Base-by-base conservation (phyloP, 306 rosid species). In the Nissolia schottii region DNA sequence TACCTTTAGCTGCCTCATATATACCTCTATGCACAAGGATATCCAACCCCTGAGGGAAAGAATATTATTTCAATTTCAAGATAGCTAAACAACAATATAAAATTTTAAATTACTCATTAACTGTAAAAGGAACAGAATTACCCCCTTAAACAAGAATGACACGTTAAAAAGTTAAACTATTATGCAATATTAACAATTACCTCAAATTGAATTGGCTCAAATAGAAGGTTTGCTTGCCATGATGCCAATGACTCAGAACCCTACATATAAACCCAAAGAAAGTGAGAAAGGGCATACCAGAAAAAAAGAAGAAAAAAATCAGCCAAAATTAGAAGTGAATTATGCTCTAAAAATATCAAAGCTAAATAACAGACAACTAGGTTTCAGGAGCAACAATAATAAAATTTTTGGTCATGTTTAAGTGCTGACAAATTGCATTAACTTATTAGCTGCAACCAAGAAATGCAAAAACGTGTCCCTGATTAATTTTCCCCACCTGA, bases 171-270 rank as follows among this genome's bases (percentile, higher is more conserved):
- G 7, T 49, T 11, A 51, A 45, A 32, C 10, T 0, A 53, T 8
- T 18, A n/a, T 2, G 43, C 54, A 60, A 28, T n/a, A 58, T 32
- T 19, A 55, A 49, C 55, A 59, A 46, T 57, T 77, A 94, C 98
- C 98, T 94, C 99, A 20, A 94, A 94, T 29, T 88, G 77, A 70
- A 91, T 28, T 10, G 99, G 99, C 75, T 94, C 99, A 25, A 94
- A 94, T 49, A 94, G 96, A 54, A 94, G 86, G 81, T 94, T 94
- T 84, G 99, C 99, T 84, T 89, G 91, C 99, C 99, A 94, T 29
- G 99, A 94, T 75, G 92, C 87, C 20, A 94, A 67, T 55, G 99
- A 76, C 56, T 91, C 99, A 8, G 97, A 94, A 67, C 99, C 99
- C 97, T 94, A 82, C 73, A 68, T 10, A 38, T 71, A 49, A 45